Percentiles rank a stretch among this genome's conserved stretches.
Evolutionary conservation across 2,329 filamentous ascomycete species (phyloP).

Genomic region (Aureobasidium sp.): DNA sequence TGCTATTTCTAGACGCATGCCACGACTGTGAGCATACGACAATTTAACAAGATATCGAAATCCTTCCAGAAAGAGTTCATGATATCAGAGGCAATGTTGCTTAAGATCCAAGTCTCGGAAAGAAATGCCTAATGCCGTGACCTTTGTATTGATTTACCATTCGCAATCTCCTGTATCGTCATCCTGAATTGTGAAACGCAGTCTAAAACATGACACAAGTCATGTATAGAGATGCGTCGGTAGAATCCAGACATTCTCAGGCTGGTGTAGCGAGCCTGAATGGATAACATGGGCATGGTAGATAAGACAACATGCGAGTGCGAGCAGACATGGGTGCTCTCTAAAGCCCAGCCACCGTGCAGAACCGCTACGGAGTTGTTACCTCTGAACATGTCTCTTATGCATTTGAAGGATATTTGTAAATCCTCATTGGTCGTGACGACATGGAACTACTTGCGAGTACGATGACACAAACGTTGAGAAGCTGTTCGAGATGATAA

Average conservation of each 20-base stretch:
- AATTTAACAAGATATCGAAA: not conserved
- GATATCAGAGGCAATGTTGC: not conserved
- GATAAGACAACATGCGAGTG: not conserved
- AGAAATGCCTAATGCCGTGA: not conserved
- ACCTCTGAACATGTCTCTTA: not conserved
- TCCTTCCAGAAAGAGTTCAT: constrained; percentile 6
- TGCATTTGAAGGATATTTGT: not conserved
- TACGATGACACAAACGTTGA: not conserved
- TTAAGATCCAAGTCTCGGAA: not conserved
- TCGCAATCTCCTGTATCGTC: not conserved
- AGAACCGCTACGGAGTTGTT: not conserved
- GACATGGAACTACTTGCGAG: not conserved
- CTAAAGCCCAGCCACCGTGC: not conserved
- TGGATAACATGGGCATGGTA: not conserved
- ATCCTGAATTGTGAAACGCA: not conserved
- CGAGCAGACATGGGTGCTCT: not conserved
- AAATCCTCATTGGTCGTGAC: not conserved
- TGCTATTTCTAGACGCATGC: constrained; percentile 2
- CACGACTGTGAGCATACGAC: not conserved
- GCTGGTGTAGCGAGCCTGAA: not conserved
- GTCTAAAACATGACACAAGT: not conserved
- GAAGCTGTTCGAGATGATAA: not conserved
- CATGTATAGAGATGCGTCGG: not conserved
- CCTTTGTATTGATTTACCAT: not conserved
- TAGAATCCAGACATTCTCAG: not conserved